Evolutionary conservation across 2,329 filamentous ascomycete species (phyloP).

Genomic region (Talaromyces marneffei): DNA sequence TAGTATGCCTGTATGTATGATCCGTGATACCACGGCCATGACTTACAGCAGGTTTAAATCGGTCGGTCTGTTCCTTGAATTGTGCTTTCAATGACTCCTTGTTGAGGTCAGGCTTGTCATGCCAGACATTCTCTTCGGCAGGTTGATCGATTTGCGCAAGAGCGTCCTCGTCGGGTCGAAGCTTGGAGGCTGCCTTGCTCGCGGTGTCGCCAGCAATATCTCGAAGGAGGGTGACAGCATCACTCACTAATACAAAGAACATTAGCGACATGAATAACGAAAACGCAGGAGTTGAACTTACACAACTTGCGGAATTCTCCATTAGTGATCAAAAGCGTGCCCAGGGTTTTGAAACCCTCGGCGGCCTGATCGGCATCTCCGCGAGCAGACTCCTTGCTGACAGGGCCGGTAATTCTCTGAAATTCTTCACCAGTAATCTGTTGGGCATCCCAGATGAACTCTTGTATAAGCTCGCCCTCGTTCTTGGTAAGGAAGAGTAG

Average conservation of each 20-base stretch:
- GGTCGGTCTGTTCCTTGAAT: conserved; percentile 56
- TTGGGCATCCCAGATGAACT: conserved; percentile 93
- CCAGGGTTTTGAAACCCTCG: conserved; percentile 79
- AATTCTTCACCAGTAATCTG: conserved; percentile 62
- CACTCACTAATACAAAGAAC: conserved; percentile 53
- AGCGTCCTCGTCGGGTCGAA: conserved; percentile 73
- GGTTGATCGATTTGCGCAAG: conserved; percentile 73
- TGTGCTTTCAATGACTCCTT: conserved; percentile 64
- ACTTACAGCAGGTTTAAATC: conserved; percentile 48
- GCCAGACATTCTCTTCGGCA: conserved; percentile 89
- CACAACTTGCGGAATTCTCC: conserved; percentile 90
- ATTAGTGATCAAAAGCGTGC: conserved; percentile 86
- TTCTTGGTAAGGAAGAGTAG: conserved; percentile 86
- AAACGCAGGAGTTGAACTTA: conserved; percentile 44
- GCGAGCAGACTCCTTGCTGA: conserved; percentile 70
- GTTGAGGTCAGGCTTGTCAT: conserved; percentile 73
- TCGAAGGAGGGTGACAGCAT: conserved; percentile 72
- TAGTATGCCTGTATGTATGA: neutral
- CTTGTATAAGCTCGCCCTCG: conserved; percentile 85
- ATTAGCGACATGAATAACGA: neutral
- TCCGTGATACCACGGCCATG: conserved; percentile 18
- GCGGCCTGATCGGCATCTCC: conserved; percentile 79
- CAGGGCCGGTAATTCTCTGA: conserved; percentile 56
- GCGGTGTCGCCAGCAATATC: conserved; percentile 92
- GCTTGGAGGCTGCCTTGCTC: conserved; percentile 64